phyloP scores from a whole-genome alignment of 805 yeast species.

The Sugiyamaella valdiviana region DNA sequence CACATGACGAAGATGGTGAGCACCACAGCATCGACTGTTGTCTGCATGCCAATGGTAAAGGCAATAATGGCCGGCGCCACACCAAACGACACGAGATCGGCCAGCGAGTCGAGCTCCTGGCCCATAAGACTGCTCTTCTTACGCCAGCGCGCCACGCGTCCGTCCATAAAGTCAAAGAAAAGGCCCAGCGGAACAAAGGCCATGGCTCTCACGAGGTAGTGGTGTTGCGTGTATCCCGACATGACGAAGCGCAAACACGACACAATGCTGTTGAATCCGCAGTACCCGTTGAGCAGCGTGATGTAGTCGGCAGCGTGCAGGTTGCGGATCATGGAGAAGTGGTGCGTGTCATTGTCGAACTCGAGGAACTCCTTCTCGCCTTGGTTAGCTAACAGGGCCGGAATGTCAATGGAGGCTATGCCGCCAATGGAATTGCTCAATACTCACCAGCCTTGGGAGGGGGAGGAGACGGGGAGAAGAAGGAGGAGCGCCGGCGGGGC shows the following conservation, averaged over 20 bases:
- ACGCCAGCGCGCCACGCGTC: conserved; percentile 92
- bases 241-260: conserved; percentile 76
- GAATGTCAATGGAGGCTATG: not conserved
- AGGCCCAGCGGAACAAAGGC: conserved; percentile 84
- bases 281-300: conserved; percentile 87
- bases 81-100: conserved; percentile 90
- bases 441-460: conserved; percentile 23
- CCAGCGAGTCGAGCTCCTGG: conserved; percentile 93
- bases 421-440: not conserved
- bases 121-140: conserved; percentile 91
- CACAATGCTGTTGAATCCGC: conserved; percentile 86
- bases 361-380: conserved; percentile 52
- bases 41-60: conserved; percentile 81
- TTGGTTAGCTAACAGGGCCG: not conserved
- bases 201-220: conserved; percentile 69
- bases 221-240: conserved; percentile 56
- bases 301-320: conserved; percentile 95
- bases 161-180: conserved; percentile 94
- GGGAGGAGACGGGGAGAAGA: conserved; percentile 33
- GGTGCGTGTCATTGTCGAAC: conserved; percentile 77
- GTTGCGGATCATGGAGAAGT: conserved; percentile 65
- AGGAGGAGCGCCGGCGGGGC: conserved; percentile 29
- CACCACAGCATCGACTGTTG: conserved; percentile 71
- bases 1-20: conserved; percentile 84
- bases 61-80: conserved; percentile 94